phyloP scores from a whole-genome alignment of 495 filamentous ascomycete genomes.

The Xylaria scruposa region DNA sequence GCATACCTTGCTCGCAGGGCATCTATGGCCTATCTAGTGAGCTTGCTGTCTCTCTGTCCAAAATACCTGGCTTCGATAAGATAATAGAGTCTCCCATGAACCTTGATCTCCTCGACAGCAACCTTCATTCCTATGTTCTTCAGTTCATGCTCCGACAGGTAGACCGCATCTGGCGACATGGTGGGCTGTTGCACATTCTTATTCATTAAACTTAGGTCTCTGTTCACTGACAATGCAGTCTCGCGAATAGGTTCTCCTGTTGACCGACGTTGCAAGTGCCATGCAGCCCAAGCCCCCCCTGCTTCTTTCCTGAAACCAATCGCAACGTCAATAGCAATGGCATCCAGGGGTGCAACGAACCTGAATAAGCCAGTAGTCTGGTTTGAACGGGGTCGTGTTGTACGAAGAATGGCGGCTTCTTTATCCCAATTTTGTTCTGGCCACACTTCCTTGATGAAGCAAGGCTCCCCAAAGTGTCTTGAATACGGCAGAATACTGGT shows the following conservation, averaged over 20 bases:
- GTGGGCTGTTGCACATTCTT: background rate
- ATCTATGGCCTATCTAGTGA: too few species aligned
- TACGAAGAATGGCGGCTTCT: background rate
- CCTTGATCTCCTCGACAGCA: background rate
- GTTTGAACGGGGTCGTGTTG: background rate
- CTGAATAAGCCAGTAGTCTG: conserved; percentile 7
- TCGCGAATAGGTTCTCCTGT: conserved; percentile 1
- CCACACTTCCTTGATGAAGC: conserved; percentile 3
- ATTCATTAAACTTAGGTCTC: background rate
- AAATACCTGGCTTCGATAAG: conserved; percentile 15
- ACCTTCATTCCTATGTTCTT: background rate
- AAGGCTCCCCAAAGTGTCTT: too few species aligned
- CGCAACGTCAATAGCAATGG: background rate
- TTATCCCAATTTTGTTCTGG: conserved; percentile 14
- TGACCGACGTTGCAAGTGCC: conserved; percentile 9
- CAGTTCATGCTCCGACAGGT: background rate
- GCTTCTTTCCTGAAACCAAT: background rate
- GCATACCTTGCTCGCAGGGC: too few species aligned
- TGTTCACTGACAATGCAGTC: conserved; percentile 7
- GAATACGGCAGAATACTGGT: too few species aligned
- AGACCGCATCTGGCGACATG: background rate
- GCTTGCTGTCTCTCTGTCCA: too few species aligned
- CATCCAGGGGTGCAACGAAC: background rate
- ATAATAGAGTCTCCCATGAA: background rate
- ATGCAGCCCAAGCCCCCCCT: background rate